Conservation (phyloP, 2,329 filamentous ascomycete genomes). For the Fusarium guadeloupense region DNA sequence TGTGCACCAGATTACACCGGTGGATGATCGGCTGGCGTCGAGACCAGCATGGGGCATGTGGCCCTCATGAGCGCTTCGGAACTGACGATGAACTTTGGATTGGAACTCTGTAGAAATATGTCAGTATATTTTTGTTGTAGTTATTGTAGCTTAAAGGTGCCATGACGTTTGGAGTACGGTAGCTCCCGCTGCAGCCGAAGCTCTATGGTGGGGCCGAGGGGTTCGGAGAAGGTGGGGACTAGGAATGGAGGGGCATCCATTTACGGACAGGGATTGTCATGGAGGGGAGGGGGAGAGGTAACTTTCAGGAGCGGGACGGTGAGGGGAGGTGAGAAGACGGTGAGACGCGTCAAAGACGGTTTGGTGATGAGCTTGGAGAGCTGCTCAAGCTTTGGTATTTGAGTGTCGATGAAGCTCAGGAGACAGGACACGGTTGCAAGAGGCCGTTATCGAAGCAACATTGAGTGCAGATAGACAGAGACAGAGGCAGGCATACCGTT, state of each 20-base stretch:
- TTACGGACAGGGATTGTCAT: slow-evolving; percentile 7
- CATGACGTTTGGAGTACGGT: slow-evolving; percentile 35
- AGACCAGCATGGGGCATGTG: slow-evolving; percentile 91
- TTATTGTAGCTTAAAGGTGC: not conserved
- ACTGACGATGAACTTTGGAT: slow-evolving; percentile 88
- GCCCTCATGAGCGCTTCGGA: slow-evolving; percentile 88
- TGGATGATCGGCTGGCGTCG: slow-evolving; percentile 86
- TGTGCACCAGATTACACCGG: slow-evolving; percentile 93
- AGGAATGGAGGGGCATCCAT: slow-evolving; percentile 25
- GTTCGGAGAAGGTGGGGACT: slow-evolving; percentile 27
- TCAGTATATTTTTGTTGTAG: not conserved
- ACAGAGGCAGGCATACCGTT: slow-evolving; percentile 58
- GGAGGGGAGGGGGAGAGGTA: slow-evolving; percentile 8
- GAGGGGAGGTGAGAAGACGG: slow-evolving; percentile 33
- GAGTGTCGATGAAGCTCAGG: not conserved
- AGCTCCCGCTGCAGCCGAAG: slow-evolving; percentile 22
- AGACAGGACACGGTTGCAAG: not conserved
- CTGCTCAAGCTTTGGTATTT: not conserved
- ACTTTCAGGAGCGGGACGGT: slow-evolving; percentile 34
- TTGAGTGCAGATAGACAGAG: not conserved
- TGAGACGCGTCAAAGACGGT: slow-evolving; percentile 13
- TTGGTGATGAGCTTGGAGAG: not conserved
- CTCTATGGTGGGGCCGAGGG: slow-evolving; percentile 30
- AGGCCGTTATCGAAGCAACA: not conserved
- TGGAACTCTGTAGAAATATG: slow-evolving; percentile 68